Percentiles rank a stretch among this genome's conserved stretches.
Evolutionary conservation across 2,329 filamentous ascomycete species (phyloP).

Genomic region (Geosmithia putterillii): DNA sequence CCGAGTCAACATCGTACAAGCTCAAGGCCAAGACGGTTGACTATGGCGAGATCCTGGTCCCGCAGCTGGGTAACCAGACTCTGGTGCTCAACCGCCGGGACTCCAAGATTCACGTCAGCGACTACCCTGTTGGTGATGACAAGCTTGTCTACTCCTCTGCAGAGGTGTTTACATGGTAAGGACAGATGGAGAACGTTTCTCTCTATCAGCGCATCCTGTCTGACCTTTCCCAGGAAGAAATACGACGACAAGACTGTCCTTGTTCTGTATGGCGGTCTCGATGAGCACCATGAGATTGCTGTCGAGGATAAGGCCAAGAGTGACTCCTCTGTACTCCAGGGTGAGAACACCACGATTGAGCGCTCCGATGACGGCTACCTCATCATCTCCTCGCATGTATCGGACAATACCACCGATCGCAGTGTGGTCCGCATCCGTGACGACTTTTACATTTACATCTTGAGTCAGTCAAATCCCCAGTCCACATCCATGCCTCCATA

Average conservation of each 20-base stretch:
- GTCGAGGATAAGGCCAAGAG: conserved; percentile 2
- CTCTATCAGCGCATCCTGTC: background rate
- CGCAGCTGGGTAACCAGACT: conserved; percentile 25
- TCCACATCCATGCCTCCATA: background rate
- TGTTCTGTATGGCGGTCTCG: conserved; percentile 46
- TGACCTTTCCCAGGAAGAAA: conserved; percentile 28
- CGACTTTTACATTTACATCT: conserved; percentile 41
- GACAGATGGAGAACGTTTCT: background rate
- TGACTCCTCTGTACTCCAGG: conserved; percentile 9
- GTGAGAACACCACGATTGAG: conserved; percentile 4
- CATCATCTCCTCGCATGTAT: conserved; percentile 34
- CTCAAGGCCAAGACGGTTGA: conserved; percentile 3
- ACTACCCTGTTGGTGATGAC: conserved; percentile 45
- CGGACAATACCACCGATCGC: conserved; percentile 23
- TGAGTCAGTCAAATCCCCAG: conserved; percentile 20
- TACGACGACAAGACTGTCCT: conserved; percentile 43
- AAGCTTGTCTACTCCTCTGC: conserved; percentile 54
- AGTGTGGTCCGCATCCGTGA: conserved; percentile 36
- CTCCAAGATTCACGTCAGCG: conserved; percentile 10
- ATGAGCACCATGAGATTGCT: conserved; percentile 48
- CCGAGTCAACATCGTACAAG: conserved; percentile 1
- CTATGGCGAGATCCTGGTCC: conserved; percentile 17
- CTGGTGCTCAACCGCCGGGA: conserved; percentile 3
- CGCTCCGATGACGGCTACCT: conserved; percentile 5
- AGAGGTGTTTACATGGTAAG: conserved; percentile 47